phyloP scores from a whole-genome alignment of 163 green algal genomes.

The Prototheca cutis region DNA sequence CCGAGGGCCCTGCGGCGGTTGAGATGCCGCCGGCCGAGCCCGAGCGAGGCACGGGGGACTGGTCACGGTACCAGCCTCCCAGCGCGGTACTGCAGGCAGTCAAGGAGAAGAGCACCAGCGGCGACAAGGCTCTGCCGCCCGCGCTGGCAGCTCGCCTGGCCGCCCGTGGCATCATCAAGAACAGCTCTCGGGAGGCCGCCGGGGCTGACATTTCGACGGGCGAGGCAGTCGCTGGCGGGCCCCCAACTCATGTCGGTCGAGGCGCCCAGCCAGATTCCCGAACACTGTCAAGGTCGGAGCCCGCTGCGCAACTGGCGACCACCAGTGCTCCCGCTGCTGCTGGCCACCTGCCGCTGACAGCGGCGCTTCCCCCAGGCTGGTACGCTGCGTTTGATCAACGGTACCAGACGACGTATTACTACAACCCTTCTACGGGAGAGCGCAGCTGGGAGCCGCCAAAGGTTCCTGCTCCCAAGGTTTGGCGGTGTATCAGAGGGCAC shows the following conservation, averaged over 20 bases:
- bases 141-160: slow-evolving; percentile 47
- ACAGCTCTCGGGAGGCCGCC: too few relatives aligned
- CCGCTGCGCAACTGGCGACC: neutral
- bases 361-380: slow-evolving; percentile 53
- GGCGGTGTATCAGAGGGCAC: slow-evolving; percentile 1
- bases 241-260: too few relatives aligned
- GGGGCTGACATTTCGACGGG: too few relatives aligned
- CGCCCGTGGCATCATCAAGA: slow-evolving; percentile 50
- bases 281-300: too few relatives aligned
- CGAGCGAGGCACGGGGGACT: slow-evolving; percentile 51
- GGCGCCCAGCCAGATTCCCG: too few relatives aligned
- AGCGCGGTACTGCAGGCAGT: slow-evolving; percentile 48
- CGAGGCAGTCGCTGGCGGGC: too few relatives aligned
- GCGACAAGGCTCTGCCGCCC: slow-evolving; percentile 42
- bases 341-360: neutral
- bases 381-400: slow-evolving; percentile 48
- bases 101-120: slow-evolving; percentile 1
- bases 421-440: slow-evolving; percentile 53
- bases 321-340: neutral
- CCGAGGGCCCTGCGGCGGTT: neutral
- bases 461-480: neutral
- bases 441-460: slow-evolving; percentile 44
- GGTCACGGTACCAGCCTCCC: slow-evolving; percentile 61
- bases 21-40: neutral
- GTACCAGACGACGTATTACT: slow-evolving; percentile 61